Base-by-base conservation (phyloP, 805 yeast genomes). In the Cyberlindnera saturnus region DNA sequence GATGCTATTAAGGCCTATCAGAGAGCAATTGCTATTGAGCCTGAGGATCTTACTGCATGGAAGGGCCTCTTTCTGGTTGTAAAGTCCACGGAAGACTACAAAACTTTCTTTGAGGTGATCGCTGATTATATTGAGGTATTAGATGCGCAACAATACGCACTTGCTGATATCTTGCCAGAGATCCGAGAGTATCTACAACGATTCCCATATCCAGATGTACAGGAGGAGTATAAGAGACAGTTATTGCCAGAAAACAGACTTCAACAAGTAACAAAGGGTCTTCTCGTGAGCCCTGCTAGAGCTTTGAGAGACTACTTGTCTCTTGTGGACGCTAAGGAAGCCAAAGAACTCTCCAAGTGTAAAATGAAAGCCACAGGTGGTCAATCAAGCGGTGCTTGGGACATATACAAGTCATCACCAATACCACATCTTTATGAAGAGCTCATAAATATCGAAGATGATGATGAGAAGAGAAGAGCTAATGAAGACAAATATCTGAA, bases 31-130 rank as follows among this genome's bases (percentile, higher is more conserved):
- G 52, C 59, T 6, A 40, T 80, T 1, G 74, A 78, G 26, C 72
- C 77, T 0, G 66, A 67, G 2, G 77, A 81, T 40, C 49, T 79
- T 2, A 60, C 75, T 20, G 95, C 89, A 0, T 90, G 93, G 95
- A 87, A 86, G 55, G 98, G 98, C 1, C 69, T 82, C 46, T 63
- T 79, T 45, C 73, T 76, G 38, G 60, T 78, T 0, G 68, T 64
- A 10, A 63, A 64, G 42, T 53, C 62, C 11, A 50, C 53, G 8
- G 58, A 66, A 3, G 72, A 76, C 42, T 66, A 64, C 48, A 53
- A 59, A 4, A 43, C 61, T 3, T 81, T 74, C 59, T 81, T 83
- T 53, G 52, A 60, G 0, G 67, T 75, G 6, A 56, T 76, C 42
- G 69, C 74, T 3, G 62, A 66, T 4, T 72, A 74, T 46, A 65